These are phyloP conservation scores for Metarhizium brunneum DNA, from an alignment of 2,329 filamentous ascomycete species.

Conservation along the genomic window DNA sequence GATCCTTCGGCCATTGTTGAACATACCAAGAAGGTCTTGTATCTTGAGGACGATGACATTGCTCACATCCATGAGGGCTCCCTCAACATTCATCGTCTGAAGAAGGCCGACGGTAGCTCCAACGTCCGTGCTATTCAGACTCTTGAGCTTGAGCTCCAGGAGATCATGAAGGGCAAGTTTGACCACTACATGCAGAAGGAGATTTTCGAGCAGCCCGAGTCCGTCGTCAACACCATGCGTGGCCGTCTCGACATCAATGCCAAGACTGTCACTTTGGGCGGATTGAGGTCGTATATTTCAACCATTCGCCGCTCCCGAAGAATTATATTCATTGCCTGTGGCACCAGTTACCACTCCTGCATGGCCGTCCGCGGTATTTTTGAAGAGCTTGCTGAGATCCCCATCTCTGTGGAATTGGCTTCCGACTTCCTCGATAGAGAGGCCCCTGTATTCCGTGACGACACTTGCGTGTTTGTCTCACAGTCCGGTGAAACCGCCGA, in stretches of 20 bases:
- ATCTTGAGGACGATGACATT: slow-evolving; percentile 99
- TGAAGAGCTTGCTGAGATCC: slow-evolving; percentile 96
- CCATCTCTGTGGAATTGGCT: slow-evolving; percentile 91
- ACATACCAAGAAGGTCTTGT: slow-evolving; percentile 99
- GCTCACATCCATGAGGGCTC: slow-evolving; percentile 98
- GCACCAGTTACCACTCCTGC: slow-evolving; percentile 97
- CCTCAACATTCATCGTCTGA: slow-evolving; percentile 96
- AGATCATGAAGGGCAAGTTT: slow-evolving; percentile 99
- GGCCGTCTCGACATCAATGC: slow-evolving; percentile 89
- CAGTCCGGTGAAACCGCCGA: slow-evolving; percentile 98
- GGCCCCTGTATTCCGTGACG: slow-evolving; percentile 97
- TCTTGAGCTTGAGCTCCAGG: slow-evolving; percentile 95
- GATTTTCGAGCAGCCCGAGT: slow-evolving; percentile 99
- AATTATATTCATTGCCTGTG: slow-evolving; percentile 98
- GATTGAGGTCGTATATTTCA: slow-evolving; percentile 88
- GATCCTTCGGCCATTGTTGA: slow-evolving; percentile 97
- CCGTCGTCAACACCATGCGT: slow-evolving; percentile 99
- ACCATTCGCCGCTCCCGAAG: slow-evolving; percentile 94
- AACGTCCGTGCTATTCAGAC: slow-evolving; percentile 98
- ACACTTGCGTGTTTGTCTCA: slow-evolving; percentile 97
- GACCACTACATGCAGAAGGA: slow-evolving; percentile 99
- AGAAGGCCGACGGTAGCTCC: slow-evolving; percentile 92
- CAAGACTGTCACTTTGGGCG: slow-evolving; percentile 92
- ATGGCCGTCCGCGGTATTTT: slow-evolving; percentile 98
- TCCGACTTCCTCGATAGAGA: slow-evolving; percentile 97